Conservation (phyloP, 139 green algal species). For the Picochlorum sp. region DNA sequence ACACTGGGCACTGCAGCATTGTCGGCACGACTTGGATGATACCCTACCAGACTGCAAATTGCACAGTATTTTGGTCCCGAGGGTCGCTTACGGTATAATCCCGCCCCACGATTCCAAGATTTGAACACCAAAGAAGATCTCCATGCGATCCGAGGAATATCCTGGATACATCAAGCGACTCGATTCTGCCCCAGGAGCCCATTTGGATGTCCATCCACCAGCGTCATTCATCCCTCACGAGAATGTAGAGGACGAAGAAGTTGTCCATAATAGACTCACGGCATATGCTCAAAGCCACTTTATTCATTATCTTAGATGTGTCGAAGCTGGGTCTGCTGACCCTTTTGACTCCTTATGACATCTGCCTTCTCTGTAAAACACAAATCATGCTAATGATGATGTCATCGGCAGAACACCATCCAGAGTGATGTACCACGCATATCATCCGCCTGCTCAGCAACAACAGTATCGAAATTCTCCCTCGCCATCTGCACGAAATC, state of each 20-base stretch:
- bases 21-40: constrained; percentile 42
- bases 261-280: constrained; percentile 18
- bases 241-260: constrained; percentile 9
- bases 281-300: constrained; percentile 27
- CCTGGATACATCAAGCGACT: constrained; percentile 59
- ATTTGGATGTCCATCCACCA: constrained; percentile 28
- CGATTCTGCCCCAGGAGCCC: constrained; percentile 47
- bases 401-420: constrained; percentile 11
- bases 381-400: not conserved
- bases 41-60: constrained; percentile 54
- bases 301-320: constrained; percentile 22
- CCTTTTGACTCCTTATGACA: not conserved
- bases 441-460: constrained; percentile 11
- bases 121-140: constrained; percentile 60
- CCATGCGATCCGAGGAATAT: constrained; percentile 48
- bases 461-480: constrained; percentile 10
- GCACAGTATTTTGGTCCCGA: constrained; percentile 60
- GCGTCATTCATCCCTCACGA: constrained; percentile 34
- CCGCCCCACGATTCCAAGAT: constrained; percentile 28
- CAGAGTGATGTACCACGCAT: constrained; percentile 13
- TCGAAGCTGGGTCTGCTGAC: constrained; percentile 16
- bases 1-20: constrained; percentile 53
- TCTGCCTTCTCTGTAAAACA: not conserved
- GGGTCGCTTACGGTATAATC: constrained; percentile 28
- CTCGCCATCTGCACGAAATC: constrained; percentile 4